Percentiles rank a stretch among this genome's conserved stretches.
phyloP scores from a whole-genome alignment of 2,329 filamentous ascomycete species.

The Periconia macrospinosa region DNA sequence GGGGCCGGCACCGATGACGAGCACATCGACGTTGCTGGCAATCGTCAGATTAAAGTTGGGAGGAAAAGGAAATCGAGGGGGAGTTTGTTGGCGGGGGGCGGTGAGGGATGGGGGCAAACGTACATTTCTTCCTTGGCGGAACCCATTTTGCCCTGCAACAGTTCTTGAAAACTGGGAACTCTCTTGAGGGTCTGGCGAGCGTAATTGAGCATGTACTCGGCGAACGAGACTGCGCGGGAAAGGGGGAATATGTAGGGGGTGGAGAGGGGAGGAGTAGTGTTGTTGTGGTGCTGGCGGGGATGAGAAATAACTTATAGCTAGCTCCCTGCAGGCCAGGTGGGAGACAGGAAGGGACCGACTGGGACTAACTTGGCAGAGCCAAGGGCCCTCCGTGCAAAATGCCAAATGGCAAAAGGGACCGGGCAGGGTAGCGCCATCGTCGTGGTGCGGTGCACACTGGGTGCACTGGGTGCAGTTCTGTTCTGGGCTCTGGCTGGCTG shows the following conservation, averaged over 20 bases:
- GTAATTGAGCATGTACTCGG: constrained; percentile 42
- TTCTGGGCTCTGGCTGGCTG: no score
- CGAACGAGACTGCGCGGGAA: constrained; percentile 17
- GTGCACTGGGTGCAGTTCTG: no score
- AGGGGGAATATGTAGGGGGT: constrained; percentile 8
- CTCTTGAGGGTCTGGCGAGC: constrained; percentile 44
- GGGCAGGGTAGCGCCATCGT: no score
- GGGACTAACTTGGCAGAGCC: no score
- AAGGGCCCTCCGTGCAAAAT: no score
- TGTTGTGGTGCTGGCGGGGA: constrained; percentile 11
- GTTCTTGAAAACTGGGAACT: constrained; percentile 47
- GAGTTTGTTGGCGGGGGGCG: constrained; percentile 15
- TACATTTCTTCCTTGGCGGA: constrained; percentile 47
- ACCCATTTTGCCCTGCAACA: constrained; percentile 44
- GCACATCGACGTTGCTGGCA: constrained; percentile 85
- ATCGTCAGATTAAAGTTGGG: constrained; percentile 21
- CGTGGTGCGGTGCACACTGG: no score
- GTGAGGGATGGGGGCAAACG: constrained; percentile 24
- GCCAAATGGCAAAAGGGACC: no score
- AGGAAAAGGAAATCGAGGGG: constrained; percentile 10
- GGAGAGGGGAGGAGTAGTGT: constrained; percentile 15
- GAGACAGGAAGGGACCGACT: no score
- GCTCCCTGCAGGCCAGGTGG: background rate
- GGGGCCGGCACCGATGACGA: constrained; percentile 96
- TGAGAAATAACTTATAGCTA: constrained; percentile 23